These are phyloP conservation scores for Coemansia javaensis DNA, from an alignment of 192 early-diverging fungal species.

Conservation along the genomic window DNA sequence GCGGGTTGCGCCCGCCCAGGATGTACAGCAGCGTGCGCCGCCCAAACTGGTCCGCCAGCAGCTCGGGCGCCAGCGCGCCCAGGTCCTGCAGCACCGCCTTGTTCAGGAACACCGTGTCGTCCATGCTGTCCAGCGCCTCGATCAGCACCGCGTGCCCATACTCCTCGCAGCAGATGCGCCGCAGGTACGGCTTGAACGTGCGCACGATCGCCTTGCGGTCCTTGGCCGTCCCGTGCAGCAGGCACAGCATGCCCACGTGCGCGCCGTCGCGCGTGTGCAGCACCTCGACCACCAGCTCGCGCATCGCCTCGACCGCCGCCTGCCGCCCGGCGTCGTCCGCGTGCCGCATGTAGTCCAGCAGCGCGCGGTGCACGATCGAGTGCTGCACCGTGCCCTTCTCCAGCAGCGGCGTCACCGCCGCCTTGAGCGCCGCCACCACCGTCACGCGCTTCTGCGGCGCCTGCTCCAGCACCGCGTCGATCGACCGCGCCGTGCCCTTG, in stretches of 20 bases:
- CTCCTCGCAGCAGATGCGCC: slow-evolving; percentile 81
- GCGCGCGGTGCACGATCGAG: slow-evolving; percentile 79
- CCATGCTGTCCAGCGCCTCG: slow-evolving; percentile 77
- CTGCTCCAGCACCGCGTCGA: slow-evolving; percentile 53
- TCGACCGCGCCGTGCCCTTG: slow-evolving; percentile 40
- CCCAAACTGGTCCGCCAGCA: slow-evolving; percentile 70
- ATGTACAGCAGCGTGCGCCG: slow-evolving; percentile 77
- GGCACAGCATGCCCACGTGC: slow-evolving; percentile 73
- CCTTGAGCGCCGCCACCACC: slow-evolving; percentile 66
- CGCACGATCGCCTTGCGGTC: slow-evolving; percentile 89
- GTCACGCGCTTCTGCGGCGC: slow-evolving; percentile 31
- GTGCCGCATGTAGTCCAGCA: slow-evolving; percentile 77
- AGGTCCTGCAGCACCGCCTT: slow-evolving; percentile 69
- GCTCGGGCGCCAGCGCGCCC: slow-evolving; percentile 40
- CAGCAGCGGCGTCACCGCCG: slow-evolving; percentile 63
- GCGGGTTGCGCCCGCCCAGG: slow-evolving; percentile 68
- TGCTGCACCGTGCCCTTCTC: slow-evolving; percentile 77
- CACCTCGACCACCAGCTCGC: slow-evolving; percentile 79
- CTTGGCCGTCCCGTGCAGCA: slow-evolving; percentile 77
- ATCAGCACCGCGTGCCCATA: slow-evolving; percentile 84
- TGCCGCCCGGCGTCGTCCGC: slow-evolving; percentile 58
- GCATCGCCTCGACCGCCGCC: slow-evolving; percentile 71
- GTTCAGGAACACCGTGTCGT: slow-evolving; percentile 83
- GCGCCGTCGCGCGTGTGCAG: slow-evolving; percentile 92
- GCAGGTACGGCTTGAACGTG: slow-evolving; percentile 73